phyloP scores from a whole-genome alignment of 2,329 filamentous ascomycete species.

The Xylaria multiplex region DNA sequence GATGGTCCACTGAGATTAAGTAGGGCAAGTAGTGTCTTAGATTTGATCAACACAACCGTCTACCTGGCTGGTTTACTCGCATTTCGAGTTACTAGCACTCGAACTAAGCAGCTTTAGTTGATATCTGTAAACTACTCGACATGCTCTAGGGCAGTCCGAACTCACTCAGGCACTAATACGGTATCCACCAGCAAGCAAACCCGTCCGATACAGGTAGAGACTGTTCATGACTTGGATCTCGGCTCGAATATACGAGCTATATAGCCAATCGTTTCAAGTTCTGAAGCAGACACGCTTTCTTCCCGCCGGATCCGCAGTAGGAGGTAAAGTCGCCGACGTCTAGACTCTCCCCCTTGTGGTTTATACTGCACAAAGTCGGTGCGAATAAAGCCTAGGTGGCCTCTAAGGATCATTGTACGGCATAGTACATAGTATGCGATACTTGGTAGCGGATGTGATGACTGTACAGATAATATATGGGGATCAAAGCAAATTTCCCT shows the following conservation, averaged over 20 bases:
- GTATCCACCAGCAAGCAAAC: background rate
- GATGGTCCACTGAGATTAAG: conserved; percentile 20
- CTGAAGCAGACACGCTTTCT: background rate
- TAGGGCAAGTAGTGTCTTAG: conserved; percentile 13
- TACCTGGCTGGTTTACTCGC: conserved; percentile 7
- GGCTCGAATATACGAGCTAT: background rate
- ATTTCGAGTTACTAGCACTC: conserved; percentile 1
- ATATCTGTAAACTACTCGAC: conserved; percentile 19
- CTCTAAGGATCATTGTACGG: background rate
- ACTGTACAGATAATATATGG: background rate
- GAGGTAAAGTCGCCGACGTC: conserved; percentile 16
- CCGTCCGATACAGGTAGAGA: conserved; percentile 19
- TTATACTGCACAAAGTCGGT: conserved; percentile 1
- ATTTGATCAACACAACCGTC: conserved; percentile 10
- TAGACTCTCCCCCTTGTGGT: conserved; percentile 17
- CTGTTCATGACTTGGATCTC: conserved; percentile 14
- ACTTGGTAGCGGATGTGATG: background rate
- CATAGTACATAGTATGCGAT: background rate
- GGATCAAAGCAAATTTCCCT: background rate
- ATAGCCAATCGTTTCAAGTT: conserved; percentile 9
- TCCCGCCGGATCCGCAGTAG: conserved; percentile 26
- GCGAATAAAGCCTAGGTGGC: background rate
- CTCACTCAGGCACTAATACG: conserved; percentile 9
- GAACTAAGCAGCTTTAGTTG: conserved; percentile 9
- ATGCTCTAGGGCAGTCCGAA: conserved; percentile 1